Base-by-base conservation (phyloP, 331 rosid species). In the Phaseolus coccineus region DNA sequence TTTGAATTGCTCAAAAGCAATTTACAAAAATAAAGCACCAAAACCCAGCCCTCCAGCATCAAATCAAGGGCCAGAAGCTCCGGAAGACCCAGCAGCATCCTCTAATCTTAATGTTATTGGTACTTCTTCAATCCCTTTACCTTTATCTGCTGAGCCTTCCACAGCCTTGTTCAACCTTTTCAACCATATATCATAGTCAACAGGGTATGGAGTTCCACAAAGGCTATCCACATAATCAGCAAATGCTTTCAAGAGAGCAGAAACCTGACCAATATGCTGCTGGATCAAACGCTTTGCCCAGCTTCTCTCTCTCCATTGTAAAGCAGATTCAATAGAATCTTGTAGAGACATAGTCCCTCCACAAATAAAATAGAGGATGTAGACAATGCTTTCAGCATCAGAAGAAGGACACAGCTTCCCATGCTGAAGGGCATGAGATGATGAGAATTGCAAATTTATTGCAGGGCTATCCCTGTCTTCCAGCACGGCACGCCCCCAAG, bases 161-260 rank as follows among this genome's bases (percentile, higher is more conserved):
- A 86, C 88, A 11, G 90, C 88, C 58, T 50, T 83, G 79, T 85
- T 86, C 88, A 92, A 83, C 85, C 97, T 92, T 65, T 89, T 90
- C 35, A 92, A 62, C 97, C 97, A 92, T 59, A 90, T 86, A 67
- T 86, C 93, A 58, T 92, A 85, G 84, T 92, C 95, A 22, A 92
- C 85, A 14, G 89, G 88, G 67, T 92, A 92, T 22, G 95, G 95
- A 4, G 97, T 92, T 73, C 97, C 97, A 63, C 92, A 92, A 37
- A 90, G 92, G 63, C 97, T 92, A 78, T 92, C 97, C 51, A 90
- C 97, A 71, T 92, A 92, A 64, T 92, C 97, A 8, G 97, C 97
- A 84, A 92, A 92, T 65, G 93, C 97, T 80, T 92, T 92, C 59
- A 92, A 83, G 2, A 92, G 71, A 28, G 95, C 84, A 65, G 97